Conservation (phyloP, 1,284 basidiomycete genomes). For the Pyrrhoderma lamaoense region DNA sequence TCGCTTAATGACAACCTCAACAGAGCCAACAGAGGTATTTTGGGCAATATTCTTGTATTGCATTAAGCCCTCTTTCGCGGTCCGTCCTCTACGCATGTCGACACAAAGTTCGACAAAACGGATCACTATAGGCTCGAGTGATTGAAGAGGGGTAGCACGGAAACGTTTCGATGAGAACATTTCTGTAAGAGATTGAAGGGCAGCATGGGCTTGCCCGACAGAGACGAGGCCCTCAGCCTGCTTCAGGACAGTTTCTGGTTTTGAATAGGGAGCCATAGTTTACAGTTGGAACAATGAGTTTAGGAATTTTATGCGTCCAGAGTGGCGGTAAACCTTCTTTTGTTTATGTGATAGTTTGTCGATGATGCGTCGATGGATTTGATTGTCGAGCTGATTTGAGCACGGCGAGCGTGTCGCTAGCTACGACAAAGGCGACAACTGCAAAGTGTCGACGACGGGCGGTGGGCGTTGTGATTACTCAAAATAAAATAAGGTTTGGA, state of each 20-base stretch:
- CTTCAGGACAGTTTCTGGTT: conserved; percentile 88
- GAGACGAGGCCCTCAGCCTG: conserved; percentile 89
- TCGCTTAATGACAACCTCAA: conserved; percentile 87
- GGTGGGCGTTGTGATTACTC: conserved; percentile 7
- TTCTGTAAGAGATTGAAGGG: conserved; percentile 83
- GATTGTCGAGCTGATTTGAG: background rate
- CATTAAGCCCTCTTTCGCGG: conserved; percentile 93
- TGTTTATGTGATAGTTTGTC: background rate
- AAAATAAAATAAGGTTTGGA: conserved; percentile 12
- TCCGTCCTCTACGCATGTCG: conserved; percentile 87
- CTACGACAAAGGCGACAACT: background rate
- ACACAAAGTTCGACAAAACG: conserved; percentile 95
- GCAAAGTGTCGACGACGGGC: background rate
- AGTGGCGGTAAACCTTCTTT: conserved; percentile 2
- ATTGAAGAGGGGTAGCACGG: conserved; percentile 81
- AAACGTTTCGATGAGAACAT: conserved; percentile 94
- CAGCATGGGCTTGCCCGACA: conserved; percentile 83
- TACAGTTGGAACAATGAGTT: background rate
- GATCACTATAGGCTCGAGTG: conserved; percentile 94
- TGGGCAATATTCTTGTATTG: conserved; percentile 97
- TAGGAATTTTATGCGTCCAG: conserved; percentile 9
- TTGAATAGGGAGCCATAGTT: conserved; percentile 80
- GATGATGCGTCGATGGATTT: background rate
- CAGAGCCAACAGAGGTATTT: conserved; percentile 85
- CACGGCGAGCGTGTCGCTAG: background rate